Evolutionary conservation across 106 monocot genomes (phyloP).

Genomic region (Xerophyta viscosa): DNA sequence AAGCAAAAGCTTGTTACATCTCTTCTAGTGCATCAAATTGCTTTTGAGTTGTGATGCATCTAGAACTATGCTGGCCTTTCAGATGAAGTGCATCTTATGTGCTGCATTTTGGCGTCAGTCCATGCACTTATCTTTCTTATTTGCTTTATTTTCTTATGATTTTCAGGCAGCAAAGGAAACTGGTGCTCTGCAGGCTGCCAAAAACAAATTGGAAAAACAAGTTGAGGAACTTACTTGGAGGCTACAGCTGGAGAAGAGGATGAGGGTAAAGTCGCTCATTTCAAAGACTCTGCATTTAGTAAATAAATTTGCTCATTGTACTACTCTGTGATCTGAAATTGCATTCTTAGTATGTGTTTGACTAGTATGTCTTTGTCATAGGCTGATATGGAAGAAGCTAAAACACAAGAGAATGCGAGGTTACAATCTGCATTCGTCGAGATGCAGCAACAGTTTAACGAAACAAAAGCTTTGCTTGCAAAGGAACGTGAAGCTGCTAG

Average conservation of each 20-base stretch:
- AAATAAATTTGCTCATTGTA: no score
- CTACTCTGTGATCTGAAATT: no score
- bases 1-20: no score
- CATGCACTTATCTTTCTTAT: background rate
- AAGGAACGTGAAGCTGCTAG: constrained; percentile 26
- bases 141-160: background rate
- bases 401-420: constrained; percentile 48
- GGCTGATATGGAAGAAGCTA: constrained; percentile 44
- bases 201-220: constrained; percentile 62
- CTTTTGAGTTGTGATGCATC: no score
- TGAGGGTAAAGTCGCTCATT: constrained; percentile 59
- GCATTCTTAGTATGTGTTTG: no score
- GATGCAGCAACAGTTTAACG: constrained; percentile 46
- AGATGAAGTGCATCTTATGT: no score
- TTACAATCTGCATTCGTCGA: constrained; percentile 41
- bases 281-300: no score
- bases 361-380: constrained; percentile 7
- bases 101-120: no score
- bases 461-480: constrained; percentile 28
- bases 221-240: constrained; percentile 76
- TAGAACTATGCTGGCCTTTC: no score
- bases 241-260: constrained; percentile 61
- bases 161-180: constrained; percentile 75
- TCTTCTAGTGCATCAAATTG: no score
- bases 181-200: constrained; percentile 70